These are phyloP conservation scores for Macadamia integrifolia DNA, from an alignment of 164 flowering plant species.

Conservation along the genomic window DNA sequence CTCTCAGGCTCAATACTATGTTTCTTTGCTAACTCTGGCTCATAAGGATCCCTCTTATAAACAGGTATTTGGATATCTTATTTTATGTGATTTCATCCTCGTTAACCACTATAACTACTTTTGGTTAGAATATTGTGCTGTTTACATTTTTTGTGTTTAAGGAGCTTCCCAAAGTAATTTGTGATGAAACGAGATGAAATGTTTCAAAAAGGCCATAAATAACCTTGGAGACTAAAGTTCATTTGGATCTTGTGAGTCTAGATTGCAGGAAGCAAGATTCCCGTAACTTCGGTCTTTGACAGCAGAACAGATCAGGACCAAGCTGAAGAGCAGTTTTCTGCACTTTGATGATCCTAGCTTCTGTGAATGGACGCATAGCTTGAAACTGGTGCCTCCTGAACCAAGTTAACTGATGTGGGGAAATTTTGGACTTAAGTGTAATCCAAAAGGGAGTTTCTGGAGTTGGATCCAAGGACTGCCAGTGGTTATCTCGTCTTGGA, in stretches of 20 bases:
- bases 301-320: constrained; percentile 54
- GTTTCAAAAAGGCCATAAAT: background rate
- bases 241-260: background rate
- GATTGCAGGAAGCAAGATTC: constrained; percentile 89
- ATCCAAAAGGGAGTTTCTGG: background rate
- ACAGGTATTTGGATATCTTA: constrained; percentile 45
- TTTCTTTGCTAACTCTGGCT: constrained; percentile 88
- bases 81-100: background rate
- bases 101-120: background rate
- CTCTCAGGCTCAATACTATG: constrained; percentile 91
- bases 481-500: background rate
- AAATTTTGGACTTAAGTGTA: background rate
- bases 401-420: constrained; percentile 37
- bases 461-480: constrained; percentile 9
- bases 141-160: background rate
- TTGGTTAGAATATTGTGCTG: background rate
- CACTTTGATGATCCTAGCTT: constrained; percentile 92
- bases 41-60: constrained; percentile 99
- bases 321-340: constrained; percentile 82
- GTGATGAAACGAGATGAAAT: background rate
- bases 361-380: constrained; percentile 92
- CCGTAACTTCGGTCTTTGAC: constrained; percentile 79
- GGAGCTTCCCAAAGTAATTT: background rate
- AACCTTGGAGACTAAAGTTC: background rate
- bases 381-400: constrained; percentile 87